Evolutionary conservation across 306 rosid species (phyloP), one percentile per base, ranked within the genome.

Genomic region (Mucuna pruriens): DNA sequence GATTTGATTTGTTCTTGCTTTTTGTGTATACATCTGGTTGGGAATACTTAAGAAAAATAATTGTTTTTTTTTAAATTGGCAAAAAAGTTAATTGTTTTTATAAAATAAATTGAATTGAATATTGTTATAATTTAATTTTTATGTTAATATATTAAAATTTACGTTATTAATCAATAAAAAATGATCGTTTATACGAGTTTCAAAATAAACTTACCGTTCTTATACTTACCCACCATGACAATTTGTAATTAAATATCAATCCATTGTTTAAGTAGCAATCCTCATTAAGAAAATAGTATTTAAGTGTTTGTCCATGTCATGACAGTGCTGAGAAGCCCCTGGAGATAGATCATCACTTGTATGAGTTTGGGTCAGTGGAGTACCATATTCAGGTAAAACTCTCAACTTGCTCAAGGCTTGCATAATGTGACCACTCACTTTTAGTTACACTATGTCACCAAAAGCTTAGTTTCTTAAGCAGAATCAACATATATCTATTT

Each of bases 331-430:
- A 91, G 84, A 90, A 87, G 86, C 88, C 94, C 9, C 12, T 80
- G 72, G 96, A 90, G 84, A 82, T 90, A 77, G 97, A 95, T 78
- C 95, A 93, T 81, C 97, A 89, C 85, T 84, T 93, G 46, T 81
- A 89, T 48, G 97, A 93, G 87, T 89, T 90, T 79, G 99, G 98
- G 42, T 90, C 93, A 34, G 90, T 89, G 73, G 89, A 90, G 71
- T 93, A 90, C 74, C 97, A 87, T 77, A 82, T 91, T 83, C 91
- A 85, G 98, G 99, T 91, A 85, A 62, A 49, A 73, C 16, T 22
- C 64, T 45, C 33, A 65, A 3, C 74, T 38, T 9, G 52, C 33
- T 69, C 13, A 55, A 26, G 65, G 33, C 29, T 36, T 13, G 33
- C 29, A 71, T 36, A 29, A 34, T 31, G 9, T 13, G 6, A 45